phyloP scores from a whole-genome alignment of 2,329 filamentous ascomycete genomes.

The Lecanosticta acicola region DNA sequence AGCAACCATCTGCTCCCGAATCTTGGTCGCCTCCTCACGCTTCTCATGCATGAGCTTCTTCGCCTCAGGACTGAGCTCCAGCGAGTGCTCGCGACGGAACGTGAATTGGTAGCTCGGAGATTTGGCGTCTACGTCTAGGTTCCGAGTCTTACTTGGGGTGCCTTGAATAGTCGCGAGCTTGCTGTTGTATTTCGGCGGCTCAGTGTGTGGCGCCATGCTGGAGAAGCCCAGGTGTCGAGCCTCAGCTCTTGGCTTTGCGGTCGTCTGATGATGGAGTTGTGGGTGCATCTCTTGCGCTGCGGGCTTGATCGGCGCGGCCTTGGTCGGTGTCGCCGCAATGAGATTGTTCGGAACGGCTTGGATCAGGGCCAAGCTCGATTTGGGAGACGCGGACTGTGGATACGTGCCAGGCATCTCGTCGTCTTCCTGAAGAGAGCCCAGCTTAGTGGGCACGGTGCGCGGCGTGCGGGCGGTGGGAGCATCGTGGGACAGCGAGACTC shows the following conservation, averaged over 20 bases:
- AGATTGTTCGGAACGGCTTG: conserved; percentile 20
- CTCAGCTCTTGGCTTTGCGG: conserved; percentile 70
- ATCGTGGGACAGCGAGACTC: conserved; percentile 34
- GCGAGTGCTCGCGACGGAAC: conserved; percentile 50
- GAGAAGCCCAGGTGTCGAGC: conserved; percentile 77
- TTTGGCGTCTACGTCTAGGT: conserved; percentile 34
- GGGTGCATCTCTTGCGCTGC: conserved; percentile 84
- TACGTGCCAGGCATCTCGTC: conserved; percentile 38
- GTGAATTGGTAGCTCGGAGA: conserved; percentile 63
- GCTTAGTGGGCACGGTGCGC: conserved; percentile 33
- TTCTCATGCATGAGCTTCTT: conserved; percentile 60
- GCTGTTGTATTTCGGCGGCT: conserved; percentile 39
- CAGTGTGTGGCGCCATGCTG: conserved; percentile 59
- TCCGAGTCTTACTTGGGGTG: conserved; percentile 53
- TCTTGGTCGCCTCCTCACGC: conserved; percentile 63
- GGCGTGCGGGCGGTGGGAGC: conserved; percentile 24
- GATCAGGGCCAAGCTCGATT: conserved; percentile 8
- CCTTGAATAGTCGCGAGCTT: conserved; percentile 45
- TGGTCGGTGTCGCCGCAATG: conserved; percentile 51
- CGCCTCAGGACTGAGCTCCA: conserved; percentile 56
- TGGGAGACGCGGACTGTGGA: conserved; percentile 26
- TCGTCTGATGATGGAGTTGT: conserved; percentile 68
- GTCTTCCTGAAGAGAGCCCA: conserved; percentile 43
- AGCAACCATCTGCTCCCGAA: conserved; percentile 62
- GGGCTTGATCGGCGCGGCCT: conserved; percentile 62